Evolutionary conservation across 1,284 basidiomycete species (phyloP).

Genomic region (Rhodotorula glutinis): DNA sequence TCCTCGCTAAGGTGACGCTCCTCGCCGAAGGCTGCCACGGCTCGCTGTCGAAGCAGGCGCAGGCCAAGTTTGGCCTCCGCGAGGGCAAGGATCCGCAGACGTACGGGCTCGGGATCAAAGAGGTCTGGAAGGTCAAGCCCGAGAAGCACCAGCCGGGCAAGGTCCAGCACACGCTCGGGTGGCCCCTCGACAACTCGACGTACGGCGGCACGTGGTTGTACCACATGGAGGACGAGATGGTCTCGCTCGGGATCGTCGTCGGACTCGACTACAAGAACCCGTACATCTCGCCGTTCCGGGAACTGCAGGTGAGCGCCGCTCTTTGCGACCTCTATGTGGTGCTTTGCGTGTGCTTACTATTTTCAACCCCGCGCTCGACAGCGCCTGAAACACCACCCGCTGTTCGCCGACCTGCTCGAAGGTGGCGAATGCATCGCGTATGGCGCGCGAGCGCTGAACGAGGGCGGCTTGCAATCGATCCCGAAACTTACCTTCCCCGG

Average conservation of each 20-base stretch:
- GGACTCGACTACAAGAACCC: slow-evolving; percentile 95
- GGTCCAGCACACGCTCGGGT: slow-evolving; percentile 90
- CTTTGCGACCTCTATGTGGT: too few relatives aligned
- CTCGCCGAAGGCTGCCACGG: slow-evolving; percentile 96
- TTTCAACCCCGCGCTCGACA: too few relatives aligned
- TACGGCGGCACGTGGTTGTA: slow-evolving; percentile 96
- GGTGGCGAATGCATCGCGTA: slow-evolving; percentile 80
- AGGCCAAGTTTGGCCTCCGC: slow-evolving; percentile 73
- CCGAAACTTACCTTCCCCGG: slow-evolving; percentile 92
- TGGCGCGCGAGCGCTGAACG: slow-evolving; percentile 85
- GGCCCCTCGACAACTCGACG: slow-evolving; percentile 78
- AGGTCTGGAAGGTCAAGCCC: slow-evolving; percentile 88
- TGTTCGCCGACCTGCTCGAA: slow-evolving; percentile 75
- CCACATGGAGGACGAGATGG: slow-evolving; percentile 90
- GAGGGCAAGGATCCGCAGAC: slow-evolving; percentile 84
- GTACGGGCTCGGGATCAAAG: slow-evolving; percentile 94
- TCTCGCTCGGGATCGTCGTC: slow-evolving; percentile 86
- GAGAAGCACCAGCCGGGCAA: slow-evolving; percentile 76
- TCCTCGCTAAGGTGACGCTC: slow-evolving; percentile 89
- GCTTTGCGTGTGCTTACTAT: too few relatives aligned
- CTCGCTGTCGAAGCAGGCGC: slow-evolving; percentile 77
- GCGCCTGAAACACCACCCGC: slow-evolving; percentile 97
- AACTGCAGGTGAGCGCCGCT: slow-evolving; percentile 95
- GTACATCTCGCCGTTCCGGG: slow-evolving; percentile 85
- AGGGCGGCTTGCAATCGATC: slow-evolving; percentile 91